These are phyloP conservation scores for Colletotrichum godetiae DNA, from an alignment of 2,329 filamentous ascomycete genomes.

Conservation along the genomic window DNA sequence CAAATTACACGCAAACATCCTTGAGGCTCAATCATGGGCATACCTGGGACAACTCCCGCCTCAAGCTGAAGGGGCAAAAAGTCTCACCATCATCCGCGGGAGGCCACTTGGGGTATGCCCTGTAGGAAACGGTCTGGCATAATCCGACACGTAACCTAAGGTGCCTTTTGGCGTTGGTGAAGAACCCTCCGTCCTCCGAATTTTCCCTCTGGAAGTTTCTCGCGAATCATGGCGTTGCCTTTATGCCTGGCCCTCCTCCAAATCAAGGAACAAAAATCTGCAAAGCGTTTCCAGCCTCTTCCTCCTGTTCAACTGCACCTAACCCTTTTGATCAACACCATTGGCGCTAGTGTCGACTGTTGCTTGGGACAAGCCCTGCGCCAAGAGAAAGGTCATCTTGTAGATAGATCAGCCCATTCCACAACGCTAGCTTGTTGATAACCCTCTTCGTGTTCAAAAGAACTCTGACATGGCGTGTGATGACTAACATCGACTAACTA, in stretches of 20 bases:
- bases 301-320: background rate
- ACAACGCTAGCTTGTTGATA: background rate
- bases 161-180: background rate
- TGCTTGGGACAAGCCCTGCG: background rate
- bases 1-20: background rate
- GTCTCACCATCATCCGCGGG: background rate
- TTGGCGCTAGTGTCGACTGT: background rate
- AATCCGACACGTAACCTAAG: conserved; percentile 29
- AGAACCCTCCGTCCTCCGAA: background rate
- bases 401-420: background rate
- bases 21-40: background rate
- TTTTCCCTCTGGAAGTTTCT: background rate
- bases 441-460: background rate
- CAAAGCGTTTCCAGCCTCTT: background rate
- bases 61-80: background rate
- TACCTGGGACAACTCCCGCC: background rate
- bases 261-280: background rate
- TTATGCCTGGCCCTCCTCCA: background rate
- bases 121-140: background rate
- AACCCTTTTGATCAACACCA: background rate
- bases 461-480: background rate
- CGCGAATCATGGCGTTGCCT: background rate
- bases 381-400: background rate
- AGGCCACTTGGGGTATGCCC: background rate
- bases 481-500: background rate